Evolutionary conservation across 352 stramenopile species (phyloP).

Genomic region (Phytopythium delawarense): DNA sequence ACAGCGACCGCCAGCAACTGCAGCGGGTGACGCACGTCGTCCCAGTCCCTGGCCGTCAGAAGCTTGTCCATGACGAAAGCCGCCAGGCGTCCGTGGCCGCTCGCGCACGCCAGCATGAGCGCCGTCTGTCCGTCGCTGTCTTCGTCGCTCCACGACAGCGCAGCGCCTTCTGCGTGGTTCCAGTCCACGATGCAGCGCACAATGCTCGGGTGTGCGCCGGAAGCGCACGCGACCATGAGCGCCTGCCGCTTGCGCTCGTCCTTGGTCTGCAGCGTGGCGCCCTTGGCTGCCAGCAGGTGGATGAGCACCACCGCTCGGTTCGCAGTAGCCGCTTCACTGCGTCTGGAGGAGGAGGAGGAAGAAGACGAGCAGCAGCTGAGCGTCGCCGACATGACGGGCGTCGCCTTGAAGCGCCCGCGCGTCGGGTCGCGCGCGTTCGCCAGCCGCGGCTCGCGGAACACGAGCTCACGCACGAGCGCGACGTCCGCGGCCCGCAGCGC

Average conservation of each 20-base stretch:
- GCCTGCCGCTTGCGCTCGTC: slow-evolving; percentile 16
- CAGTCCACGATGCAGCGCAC: slow-evolving; percentile 18
- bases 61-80: slow-evolving; percentile 17
- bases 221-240: slow-evolving; percentile 18
- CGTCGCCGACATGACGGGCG: slow-evolving; percentile 20
- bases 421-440: slow-evolving; percentile 13
- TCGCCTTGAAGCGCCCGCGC: slow-evolving; percentile 8
- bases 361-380: background rate
- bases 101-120: slow-evolving; percentile 16
- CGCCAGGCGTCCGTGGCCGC: slow-evolving; percentile 18
- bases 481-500: slow-evolving; percentile 11
- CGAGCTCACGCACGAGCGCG: slow-evolving; percentile 13
- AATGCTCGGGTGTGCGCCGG: slow-evolving; percentile 10
- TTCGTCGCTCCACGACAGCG: slow-evolving; percentile 16
- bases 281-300: slow-evolving; percentile 21
- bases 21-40: slow-evolving; percentile 1
- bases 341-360: background rate
- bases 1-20: slow-evolving; percentile 1
- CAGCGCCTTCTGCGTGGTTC: background rate
- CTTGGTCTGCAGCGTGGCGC: slow-evolving; percentile 22
- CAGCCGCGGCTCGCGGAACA: slow-evolving; percentile 15
- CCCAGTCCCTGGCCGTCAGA: background rate
- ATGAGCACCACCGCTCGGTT: background rate
- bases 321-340: background rate
- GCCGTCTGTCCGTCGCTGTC: slow-evolving; percentile 17